Evolutionary conservation across 176 grass and related monocot species (phyloP).

Genomic region (Poa annua): DNA sequence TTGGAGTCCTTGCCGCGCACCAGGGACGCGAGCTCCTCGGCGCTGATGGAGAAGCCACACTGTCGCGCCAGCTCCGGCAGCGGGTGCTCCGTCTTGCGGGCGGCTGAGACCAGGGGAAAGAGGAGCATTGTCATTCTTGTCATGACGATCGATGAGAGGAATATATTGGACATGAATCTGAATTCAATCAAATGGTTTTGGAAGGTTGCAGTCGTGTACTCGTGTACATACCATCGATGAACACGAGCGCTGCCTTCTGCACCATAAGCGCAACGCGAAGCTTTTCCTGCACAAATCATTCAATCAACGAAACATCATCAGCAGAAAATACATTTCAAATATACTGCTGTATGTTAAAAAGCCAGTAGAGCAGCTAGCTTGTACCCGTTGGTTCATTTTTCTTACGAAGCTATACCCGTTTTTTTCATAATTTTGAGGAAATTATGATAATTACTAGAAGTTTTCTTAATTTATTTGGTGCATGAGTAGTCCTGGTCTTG

Average conservation of each 20-base stretch:
- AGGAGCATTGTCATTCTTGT: conserved; percentile 19
- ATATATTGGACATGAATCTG: background rate
- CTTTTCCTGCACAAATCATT: no score
- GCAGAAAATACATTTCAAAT: background rate
- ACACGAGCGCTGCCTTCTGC: conserved; percentile 82
- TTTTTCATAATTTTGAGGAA: background rate
- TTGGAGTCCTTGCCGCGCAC: conserved; percentile 73
- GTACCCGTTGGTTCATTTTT: background rate
- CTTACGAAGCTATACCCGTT: no score
- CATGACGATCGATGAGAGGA: background rate
- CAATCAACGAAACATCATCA: no score
- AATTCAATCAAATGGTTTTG: background rate
- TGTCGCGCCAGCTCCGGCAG: conserved; percentile 67
- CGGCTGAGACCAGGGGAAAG: conserved; percentile 45
- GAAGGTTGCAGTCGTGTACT: no score
- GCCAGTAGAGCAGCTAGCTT: background rate
- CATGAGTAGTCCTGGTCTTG: background rate
- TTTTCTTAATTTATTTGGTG: background rate
- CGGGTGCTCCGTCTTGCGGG: conserved; percentile 58
- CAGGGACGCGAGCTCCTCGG: conserved; percentile 79
- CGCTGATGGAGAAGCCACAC: conserved; percentile 69
- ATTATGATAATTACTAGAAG: background rate
- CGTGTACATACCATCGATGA: conserved; percentile 72
- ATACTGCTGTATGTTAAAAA: no score
- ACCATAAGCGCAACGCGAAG: no score